Evolutionary conservation across 2,329 filamentous ascomycete genomes (phyloP).

Genomic region (Sclerotinia spermophila): DNA sequence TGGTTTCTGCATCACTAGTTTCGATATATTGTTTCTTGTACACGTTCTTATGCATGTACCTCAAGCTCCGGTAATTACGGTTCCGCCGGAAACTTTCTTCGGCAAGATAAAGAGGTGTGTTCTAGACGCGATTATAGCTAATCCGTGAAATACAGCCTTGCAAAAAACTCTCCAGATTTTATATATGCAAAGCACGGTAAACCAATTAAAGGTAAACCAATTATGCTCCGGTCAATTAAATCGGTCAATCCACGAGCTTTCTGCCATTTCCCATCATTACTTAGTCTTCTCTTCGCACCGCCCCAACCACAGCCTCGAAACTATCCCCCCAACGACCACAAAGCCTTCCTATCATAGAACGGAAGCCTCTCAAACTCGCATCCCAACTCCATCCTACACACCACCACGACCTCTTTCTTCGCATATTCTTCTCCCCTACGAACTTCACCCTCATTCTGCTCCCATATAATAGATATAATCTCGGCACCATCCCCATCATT

Average conservation of each 20-base stretch:
- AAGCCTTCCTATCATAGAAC: neutral
- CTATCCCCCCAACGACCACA: neutral
- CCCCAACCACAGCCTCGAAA: neutral
- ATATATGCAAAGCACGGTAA: too few species aligned
- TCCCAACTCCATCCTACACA: neutral
- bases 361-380: neutral
- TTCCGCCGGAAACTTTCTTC: too few species aligned
- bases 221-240: neutral
- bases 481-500: neutral
- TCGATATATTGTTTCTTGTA: too few species aligned
- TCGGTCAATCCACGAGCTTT: neutral
- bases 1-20: too few species aligned
- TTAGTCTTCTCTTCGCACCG: neutral
- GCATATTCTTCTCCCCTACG: neutral
- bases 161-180: too few species aligned
- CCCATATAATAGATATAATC: neutral
- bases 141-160: too few species aligned
- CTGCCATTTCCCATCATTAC: accelerated
- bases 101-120: too few species aligned
- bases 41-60: too few species aligned
- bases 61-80: too few species aligned
- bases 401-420: neutral
- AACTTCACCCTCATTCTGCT: neutral
- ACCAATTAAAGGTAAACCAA: accelerated
- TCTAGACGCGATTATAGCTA: too few species aligned